Evolutionary conservation across 1,139 yeast species (phyloP).

Genomic region (Pichia sp.): DNA sequence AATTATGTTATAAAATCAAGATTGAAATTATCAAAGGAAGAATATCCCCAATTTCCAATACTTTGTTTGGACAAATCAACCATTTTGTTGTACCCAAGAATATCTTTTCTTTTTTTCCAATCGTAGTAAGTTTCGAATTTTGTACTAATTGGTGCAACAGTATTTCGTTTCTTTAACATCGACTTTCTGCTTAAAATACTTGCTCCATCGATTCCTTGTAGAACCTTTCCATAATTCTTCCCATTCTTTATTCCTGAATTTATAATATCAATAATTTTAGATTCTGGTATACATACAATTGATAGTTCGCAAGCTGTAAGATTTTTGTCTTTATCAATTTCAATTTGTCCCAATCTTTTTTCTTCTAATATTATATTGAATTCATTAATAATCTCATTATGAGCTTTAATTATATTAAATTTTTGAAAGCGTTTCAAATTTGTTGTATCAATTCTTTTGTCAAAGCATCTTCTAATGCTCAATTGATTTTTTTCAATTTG

Average conservation of each 20-base stretch:
- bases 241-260: conserved; percentile 27
- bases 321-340: not conserved
- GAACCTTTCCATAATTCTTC: conserved; percentile 17
- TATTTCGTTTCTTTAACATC: conserved; percentile 8
- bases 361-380: not conserved
- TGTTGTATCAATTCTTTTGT: not conserved
- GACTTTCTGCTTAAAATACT: conserved; percentile 17
- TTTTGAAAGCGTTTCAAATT: not conserved
- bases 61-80: conserved; percentile 1
- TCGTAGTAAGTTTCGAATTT: conserved; percentile 1
- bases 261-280: conserved; percentile 17
- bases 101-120: conserved; percentile 8
- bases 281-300: conserved; percentile 18
- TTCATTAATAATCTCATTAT: not conserved
- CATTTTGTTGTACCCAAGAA: not conserved
- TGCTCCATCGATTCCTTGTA: conserved; percentile 11
- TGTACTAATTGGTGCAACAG: not conserved
- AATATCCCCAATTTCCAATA: conserved; percentile 14
- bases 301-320: conserved; percentile 17
- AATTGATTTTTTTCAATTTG: conserved; percentile 22
- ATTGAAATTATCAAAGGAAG: conserved; percentile 13
- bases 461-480: conserved; percentile 52
- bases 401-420: not conserved
- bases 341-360: conserved; percentile 1
- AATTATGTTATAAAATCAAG: not conserved